Conservation (phyloP, 2,329 filamentous ascomycete species). For the Pseudogymnoascus sp. region DNA sequence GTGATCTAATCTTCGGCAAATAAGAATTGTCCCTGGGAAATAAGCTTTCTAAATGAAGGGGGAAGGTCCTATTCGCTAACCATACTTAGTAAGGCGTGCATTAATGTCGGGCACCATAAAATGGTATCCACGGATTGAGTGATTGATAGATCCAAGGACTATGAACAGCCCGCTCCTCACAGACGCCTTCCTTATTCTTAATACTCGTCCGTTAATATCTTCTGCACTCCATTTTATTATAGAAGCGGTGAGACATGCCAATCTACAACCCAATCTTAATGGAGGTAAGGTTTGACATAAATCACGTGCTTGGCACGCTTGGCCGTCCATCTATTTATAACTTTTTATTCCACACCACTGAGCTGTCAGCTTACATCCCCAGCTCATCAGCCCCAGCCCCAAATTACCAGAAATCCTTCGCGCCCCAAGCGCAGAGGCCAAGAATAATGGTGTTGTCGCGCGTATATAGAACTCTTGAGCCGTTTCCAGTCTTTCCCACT, state of each 20-base stretch:
- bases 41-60: slow-evolving; percentile 3
- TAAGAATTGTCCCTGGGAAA: not conserved
- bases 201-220: not conserved
- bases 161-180: not conserved
- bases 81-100: not conserved
- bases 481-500: not conserved
- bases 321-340: not conserved
- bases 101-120: not conserved
- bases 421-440: not conserved
- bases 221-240: not conserved
- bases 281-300: not conserved
- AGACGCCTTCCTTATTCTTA: not conserved
- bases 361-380: slow-evolving; percentile 3
- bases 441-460: not conserved
- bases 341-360: not conserved
- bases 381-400: not conserved
- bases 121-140: not conserved
- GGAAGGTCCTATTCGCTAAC: not conserved
- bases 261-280: not conserved
- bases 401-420: slow-evolving; percentile 5
- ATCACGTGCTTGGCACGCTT: not conserved
- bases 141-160: not conserved
- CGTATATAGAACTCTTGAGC: slow-evolving; percentile 4
- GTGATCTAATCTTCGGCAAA: not conserved
- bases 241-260: not conserved